Percentiles rank a stretch among this genome's conserved stretches.
Evolutionary conservation across 2,329 filamentous ascomycete species (phyloP).

Genomic region (Fusarium longipes): DNA sequence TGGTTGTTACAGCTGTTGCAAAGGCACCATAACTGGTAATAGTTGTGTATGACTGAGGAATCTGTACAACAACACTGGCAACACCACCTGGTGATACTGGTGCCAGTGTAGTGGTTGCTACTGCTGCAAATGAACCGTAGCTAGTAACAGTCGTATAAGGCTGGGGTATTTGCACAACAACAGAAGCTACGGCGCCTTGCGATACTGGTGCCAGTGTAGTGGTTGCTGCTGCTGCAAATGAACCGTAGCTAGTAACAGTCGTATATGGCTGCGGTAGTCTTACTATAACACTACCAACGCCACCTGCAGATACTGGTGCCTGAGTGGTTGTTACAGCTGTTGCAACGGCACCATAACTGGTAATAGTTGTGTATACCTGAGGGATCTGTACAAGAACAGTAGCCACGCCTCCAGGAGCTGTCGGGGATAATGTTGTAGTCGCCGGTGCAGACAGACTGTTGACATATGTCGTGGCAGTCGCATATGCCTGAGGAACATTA

Average conservation of each 20-base stretch:
- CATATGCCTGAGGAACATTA: not conserved
- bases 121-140: too few species aligned
- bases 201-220: too few species aligned
- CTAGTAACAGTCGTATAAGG: too few species aligned
- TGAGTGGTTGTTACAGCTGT: not conserved
- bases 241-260: not conserved
- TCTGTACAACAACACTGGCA: not conserved
- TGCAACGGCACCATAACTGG: not conserved
- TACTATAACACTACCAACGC: not conserved
- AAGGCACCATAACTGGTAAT: not conserved
- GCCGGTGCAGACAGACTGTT: not conserved
- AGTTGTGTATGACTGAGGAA: not conserved
- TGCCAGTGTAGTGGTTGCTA: too few species aligned
- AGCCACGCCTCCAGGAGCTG: not conserved
- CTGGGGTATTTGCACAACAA: too few species aligned
- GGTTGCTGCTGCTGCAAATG: not conserved
- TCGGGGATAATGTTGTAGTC: not conserved
- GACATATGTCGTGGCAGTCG: not conserved
- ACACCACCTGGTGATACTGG: too few species aligned
- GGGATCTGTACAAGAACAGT: not conserved
- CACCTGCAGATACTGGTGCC: not conserved
- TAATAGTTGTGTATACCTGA: not conserved
- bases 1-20: not conserved
- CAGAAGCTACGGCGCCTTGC: too few species aligned
- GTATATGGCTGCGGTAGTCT: not conserved